These are phyloP conservation scores for Udeniomyces megalosporus DNA, from an alignment of 768 basidiomycete species.

Conservation along the genomic window DNA sequence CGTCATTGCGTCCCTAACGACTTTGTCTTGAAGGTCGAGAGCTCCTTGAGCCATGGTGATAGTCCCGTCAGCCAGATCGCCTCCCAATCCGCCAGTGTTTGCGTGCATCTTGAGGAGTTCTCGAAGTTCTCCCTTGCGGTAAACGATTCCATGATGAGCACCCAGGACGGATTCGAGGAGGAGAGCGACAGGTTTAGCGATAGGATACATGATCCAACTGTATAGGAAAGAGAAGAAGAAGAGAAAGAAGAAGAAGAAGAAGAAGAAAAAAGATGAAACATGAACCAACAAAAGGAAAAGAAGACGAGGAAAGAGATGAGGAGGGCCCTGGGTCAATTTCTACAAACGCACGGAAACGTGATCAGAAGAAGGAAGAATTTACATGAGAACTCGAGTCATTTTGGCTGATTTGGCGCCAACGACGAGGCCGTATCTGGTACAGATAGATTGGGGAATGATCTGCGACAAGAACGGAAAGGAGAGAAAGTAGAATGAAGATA, in stretches of 20 bases:
- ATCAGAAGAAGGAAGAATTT: background rate
- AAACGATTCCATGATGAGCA: conserved; percentile 66
- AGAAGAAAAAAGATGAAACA: conserved; percentile 17
- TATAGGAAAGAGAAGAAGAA: background rate
- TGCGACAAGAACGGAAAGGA: too few species aligned
- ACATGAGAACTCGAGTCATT: background rate
- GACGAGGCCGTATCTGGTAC: conserved; percentile 74
- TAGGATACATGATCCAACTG: background rate
- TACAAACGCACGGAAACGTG: background rate
- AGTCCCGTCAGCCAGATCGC: conserved; percentile 71
- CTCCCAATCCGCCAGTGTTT: conserved; percentile 50
- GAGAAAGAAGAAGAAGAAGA: background rate
- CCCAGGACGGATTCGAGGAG: conserved; percentile 3
- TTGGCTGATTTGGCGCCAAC: conserved; percentile 36
- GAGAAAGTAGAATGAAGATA: too few species aligned
- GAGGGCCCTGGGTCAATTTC: too few species aligned
- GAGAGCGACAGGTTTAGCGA: background rate
- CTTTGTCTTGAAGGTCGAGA: conserved; percentile 70
- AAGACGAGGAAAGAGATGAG: conserved; percentile 52
- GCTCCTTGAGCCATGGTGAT: conserved; percentile 81
- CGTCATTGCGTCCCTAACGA: conserved; percentile 27
- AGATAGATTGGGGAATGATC: conserved; percentile 71
- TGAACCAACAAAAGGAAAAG: too few species aligned
- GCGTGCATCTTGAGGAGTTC: conserved; percentile 76
- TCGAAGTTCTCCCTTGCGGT: conserved; percentile 60